phyloP scores from a whole-genome alignment of 257 asterid genomes.

The Agastache rugosa region DNA sequence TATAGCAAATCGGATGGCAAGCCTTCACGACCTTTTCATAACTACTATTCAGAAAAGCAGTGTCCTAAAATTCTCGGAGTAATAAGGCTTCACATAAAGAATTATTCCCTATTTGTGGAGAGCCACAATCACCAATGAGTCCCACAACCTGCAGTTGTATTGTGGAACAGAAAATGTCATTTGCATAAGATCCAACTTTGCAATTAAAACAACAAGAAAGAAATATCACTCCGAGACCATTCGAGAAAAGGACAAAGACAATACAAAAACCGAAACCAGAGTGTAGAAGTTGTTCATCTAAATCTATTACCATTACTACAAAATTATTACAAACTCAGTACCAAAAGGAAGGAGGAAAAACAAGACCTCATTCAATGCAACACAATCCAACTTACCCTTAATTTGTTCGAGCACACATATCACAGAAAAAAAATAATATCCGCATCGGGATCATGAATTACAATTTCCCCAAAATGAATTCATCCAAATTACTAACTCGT shows the following conservation, averaged over 20 bases:
- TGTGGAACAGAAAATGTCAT: conserved; percentile 62
- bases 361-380: neutral
- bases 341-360: too few species aligned
- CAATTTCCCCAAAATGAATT: neutral
- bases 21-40: conserved; percentile 52
- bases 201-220: conserved; percentile 29
- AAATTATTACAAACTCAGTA: too few species aligned
- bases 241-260: neutral
- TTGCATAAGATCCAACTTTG: conserved; percentile 40
- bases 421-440: neutral
- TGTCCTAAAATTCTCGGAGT: conserved; percentile 43
- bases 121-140: conserved; percentile 70
- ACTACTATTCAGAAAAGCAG: conserved; percentile 50
- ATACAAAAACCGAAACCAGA: neutral
- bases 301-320: neutral
- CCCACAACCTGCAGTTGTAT: conserved; percentile 80
- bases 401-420: neutral
- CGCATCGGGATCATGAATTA: neutral
- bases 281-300: neutral
- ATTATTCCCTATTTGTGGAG: conserved; percentile 52
- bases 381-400: neutral
- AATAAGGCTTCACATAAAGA: conserved; percentile 60
- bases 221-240: neutral
- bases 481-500: neutral
- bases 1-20: conserved; percentile 62